Conservation (phyloP, 345 rosid genomes). For the Salix caprea region DNA sequence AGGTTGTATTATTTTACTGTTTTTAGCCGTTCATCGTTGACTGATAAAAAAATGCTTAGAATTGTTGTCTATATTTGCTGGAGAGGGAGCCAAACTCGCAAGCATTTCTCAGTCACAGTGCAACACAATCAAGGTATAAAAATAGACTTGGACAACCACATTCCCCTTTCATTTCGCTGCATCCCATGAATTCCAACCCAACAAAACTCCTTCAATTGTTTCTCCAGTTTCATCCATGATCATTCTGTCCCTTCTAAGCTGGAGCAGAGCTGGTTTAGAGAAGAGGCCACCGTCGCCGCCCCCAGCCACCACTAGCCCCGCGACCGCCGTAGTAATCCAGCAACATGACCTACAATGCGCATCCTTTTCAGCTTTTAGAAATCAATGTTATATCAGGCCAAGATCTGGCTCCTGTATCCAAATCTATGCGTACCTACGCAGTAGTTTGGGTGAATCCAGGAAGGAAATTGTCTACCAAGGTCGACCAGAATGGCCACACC, state of each 20-base stretch:
- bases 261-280: background rate
- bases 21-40: background rate
- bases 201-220: background rate
- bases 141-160: background rate
- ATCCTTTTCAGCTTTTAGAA: constrained; percentile 58
- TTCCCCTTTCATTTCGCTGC: background rate
- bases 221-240: background rate
- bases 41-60: background rate
- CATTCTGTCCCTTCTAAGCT: background rate
- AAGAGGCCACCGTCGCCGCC: background rate
- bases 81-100: background rate
- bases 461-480: constrained; percentile 61
- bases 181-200: background rate
- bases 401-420: constrained; percentile 63
- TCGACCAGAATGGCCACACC: constrained; percentile 58
- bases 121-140: background rate
- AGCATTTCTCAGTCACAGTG: background rate
- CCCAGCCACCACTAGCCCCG: background rate
- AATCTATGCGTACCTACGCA: constrained; percentile 79
- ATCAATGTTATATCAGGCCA: constrained; percentile 72
- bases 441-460: constrained; percentile 70
- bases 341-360: constrained; percentile 15
- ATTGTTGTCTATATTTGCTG: background rate
- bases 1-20: background rate
- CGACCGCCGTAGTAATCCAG: background rate